Base-by-base conservation (phyloP, 2,329 filamentous ascomycete genomes). In the Nigrospora oryzae region DNA sequence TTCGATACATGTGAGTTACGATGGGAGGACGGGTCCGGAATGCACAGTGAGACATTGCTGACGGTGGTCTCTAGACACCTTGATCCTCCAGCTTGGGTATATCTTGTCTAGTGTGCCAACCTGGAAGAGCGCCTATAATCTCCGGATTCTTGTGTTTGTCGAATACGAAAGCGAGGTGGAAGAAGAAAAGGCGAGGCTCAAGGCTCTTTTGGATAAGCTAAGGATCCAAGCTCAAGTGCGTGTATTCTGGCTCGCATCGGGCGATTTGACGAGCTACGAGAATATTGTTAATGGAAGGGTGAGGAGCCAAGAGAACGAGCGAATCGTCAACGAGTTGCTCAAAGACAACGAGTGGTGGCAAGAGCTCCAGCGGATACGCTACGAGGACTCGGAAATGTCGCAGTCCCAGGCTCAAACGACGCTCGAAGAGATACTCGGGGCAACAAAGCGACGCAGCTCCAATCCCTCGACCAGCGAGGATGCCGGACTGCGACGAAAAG, bases 71-170 rank as follows among this genome's bases (percentile, higher is more conserved):
- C 8, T 12, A 80, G 77, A 83, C 55, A 83, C 88, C 0, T 70
- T 94, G n/a, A 93, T 94, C 47, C 70, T 94, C 4, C 88, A 94
- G 54, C 73, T 94, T 11, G 89, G 89, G 0, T 91, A 87, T 54
- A 94, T 95, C 46, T 64, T 95, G 1, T 79, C 84, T 51, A 93
- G 86, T 1, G 87, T 93, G 0, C 83, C 84, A 3, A 80, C 83
- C 1, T 95, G 88, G 87, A 86, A 84, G 55, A 79, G 77, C 43
- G 75, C 74, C 0, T 93, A 86, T 60, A 74, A 70, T 36, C 65
- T 94, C 8, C 81, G 89, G 35, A 85, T 95, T 4, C 79, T 85
- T 44, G 88, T 94, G 0, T 95, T 95, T 60, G 89, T 95, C 16
- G 89, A 95, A 57, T 94, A 94, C 53, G 87, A 93, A 59, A 80